Evolutionary conservation across 306 rosid species (phyloP), one percentile per base, ranked within the genome.

Genomic region (Malus orientalis): DNA sequence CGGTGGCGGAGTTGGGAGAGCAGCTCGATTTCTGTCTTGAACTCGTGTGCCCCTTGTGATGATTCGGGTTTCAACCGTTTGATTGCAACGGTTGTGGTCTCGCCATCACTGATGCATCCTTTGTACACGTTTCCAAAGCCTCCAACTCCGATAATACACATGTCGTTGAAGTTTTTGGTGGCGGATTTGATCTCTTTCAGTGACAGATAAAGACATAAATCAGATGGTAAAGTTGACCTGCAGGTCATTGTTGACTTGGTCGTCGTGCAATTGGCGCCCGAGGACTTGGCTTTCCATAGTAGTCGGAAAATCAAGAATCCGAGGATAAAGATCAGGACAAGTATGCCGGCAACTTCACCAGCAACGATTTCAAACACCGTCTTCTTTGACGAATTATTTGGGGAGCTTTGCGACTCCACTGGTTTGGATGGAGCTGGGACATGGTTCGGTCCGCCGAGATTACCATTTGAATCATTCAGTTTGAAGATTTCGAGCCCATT

Each of bases 401-500:
- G 38, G 6, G 29, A 4, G 0, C 3, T 19, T 9, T 73, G 25
- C 11, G 59, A 20, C 0, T n/a, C 49, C 5, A 4, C 10, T n/a
- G 40, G 40, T 13, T 0, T 49, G 0, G 0, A 36, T 1, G 55
- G 55, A 49, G 0, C 19, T 36, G 2, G 55, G 55, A 12, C 10
- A 13, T 16, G 36, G n/a, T 76, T 79, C 2, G 64, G 74, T 13
- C 78, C 88, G 2, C 81, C 85, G 4, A 81, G 84, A 73, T 55
- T 81, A 20, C 19, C 16, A 8, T 1, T n/a, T 4, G 19, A 1
- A 0, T 75, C 42, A 55, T 20, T 85, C 47, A 81, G 23, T 40
- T 86, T 86, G 76, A 86, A 86, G 69, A 86, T 78, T 67, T 86
- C 86, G 12, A 78, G 10, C 1, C 86, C 87, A 13, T 81, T 86